Evolutionary conservation across 768 basidiomycete species (phyloP), one percentile per base, ranked within the genome.

Genomic region (Solioccasus polychromus): DNA sequence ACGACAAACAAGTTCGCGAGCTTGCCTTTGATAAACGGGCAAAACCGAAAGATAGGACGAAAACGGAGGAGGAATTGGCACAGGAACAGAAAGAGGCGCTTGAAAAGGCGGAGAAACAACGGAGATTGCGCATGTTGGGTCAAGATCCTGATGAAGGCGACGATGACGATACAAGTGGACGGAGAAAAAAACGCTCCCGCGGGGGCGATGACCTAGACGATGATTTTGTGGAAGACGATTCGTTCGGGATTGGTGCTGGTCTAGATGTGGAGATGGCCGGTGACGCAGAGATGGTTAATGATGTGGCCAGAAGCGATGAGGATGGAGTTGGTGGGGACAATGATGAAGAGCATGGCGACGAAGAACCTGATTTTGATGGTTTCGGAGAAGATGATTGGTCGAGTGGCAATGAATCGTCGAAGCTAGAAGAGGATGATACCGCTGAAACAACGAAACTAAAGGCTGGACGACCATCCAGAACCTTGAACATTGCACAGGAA

Each of bases 31-130:
- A 98, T 47, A 82, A 88, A 55, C 80, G 96, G 1, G 88, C 96
- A 3, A 90, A 93, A 52, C 88, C 96, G 1, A 96, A 92, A 61
- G 89, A 99, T 63, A 71, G 96, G 44, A 93, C 91, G 23, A 97
- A 96, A 71, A 97, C 94, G 0, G 95, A 96, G 57, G 92, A 97
- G 57, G 96, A 99, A 59, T 58, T 92, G 23, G 94, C 93, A 5
- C 48, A 86, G 49, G 92, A 95, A 50, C 89, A 88, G 59, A 93
- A 91, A 57, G 88, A 89, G 54, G 75, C 79, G 5, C 67, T 99
- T 43, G 88, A 94, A 68, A 85, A 83, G 64, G 89, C 90, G 1
- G 96, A 99, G 68, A 73, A 77, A 55, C 77, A 73, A 52, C 75
- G 96, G 23, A 64, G 84, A 38, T 72, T 82, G 55, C 80, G 96